Percentiles rank a stretch among this genome's conserved stretches.
These are phyloP conservation scores for Nakazawaea wyomingensis DNA, from an alignment of 805 yeast genomes.

Conservation along the genomic window DNA sequence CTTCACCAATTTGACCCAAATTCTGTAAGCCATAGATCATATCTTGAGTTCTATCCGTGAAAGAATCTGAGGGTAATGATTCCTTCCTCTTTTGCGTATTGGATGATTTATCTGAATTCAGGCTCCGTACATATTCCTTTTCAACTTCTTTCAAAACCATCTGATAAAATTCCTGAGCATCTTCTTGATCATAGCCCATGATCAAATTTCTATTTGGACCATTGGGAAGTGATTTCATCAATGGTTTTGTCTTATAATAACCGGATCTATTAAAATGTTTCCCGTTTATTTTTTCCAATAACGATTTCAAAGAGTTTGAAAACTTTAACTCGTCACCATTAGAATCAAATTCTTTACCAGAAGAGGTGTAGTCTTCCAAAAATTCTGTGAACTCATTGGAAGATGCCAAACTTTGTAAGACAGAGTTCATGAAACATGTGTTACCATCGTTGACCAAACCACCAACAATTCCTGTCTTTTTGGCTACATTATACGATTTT, in stretches of 20 bases:
- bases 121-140: conserved; percentile 34
- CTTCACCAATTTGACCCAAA: conserved; percentile 57
- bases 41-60: conserved; percentile 19
- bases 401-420: conserved; percentile 76
- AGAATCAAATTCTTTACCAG: conserved; percentile 12
- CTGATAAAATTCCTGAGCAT: conserved; percentile 95
- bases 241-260: conserved; percentile 54
- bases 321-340: conserved; percentile 29
- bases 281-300: conserved; percentile 51
- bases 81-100: conserved; percentile 16
- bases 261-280: conserved; percentile 51
- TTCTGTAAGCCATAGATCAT: conserved; percentile 34
- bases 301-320: conserved; percentile 45
- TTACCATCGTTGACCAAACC: conserved; percentile 89
- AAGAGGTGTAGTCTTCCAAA: conserved; percentile 37
- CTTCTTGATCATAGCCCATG: conserved; percentile 88
- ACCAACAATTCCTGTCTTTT: conserved; percentile 70
- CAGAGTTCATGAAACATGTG: conserved; percentile 93
- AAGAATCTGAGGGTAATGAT: conserved; percentile 5
- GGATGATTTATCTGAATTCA: conserved; percentile 10
- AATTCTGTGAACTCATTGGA: conserved; percentile 56
- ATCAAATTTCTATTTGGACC: conserved; percentile 76
- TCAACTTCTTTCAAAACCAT: conserved; percentile 64
- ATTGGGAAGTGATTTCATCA: conserved; percentile 60
- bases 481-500: conserved; percentile 29